These are phyloP conservation scores for Planoprotostelium fungivorum DNA, from an alignment of 78 protist species.

Conservation along the genomic window DNA sequence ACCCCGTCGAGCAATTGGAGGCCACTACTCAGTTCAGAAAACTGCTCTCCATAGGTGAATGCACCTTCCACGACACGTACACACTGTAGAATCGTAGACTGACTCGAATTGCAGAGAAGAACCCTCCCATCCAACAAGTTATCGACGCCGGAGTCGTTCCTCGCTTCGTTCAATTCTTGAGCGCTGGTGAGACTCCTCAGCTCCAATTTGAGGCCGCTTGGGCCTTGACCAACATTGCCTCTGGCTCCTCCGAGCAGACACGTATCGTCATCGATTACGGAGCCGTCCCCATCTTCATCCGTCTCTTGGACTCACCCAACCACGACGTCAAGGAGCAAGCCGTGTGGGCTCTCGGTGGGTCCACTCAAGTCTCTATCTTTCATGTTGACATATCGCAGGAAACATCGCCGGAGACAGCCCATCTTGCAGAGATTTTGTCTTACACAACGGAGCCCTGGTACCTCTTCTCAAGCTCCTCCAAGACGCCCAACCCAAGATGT, in stretches of 20 bases:
- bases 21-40: conserved; percentile 72
- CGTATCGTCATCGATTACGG: conserved; percentile 72
- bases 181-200: conserved; percentile 23
- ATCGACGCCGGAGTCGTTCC: conserved; percentile 88
- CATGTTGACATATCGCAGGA: background rate
- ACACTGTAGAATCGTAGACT: too few species aligned
- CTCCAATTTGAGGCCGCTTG: conserved; percentile 95
- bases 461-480: conserved; percentile 62
- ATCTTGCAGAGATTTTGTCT: conserved; percentile 83
- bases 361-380: background rate
- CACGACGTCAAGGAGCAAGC: conserved; percentile 95
- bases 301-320: conserved; percentile 66
- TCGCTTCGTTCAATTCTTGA: conserved; percentile 80
- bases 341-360: conserved; percentile 95
- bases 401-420: conserved; percentile 97
- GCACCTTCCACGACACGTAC: background rate
- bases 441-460: conserved; percentile 41
- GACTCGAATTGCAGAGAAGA: conserved; percentile 41
- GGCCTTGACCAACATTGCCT: conserved; percentile 97
- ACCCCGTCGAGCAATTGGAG: conserved; percentile 17
- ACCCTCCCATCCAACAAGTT: conserved; percentile 94
- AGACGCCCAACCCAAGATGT: conserved; percentile 9
- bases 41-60: conserved; percentile 80
- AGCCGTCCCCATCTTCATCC: conserved; percentile 89
- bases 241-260: conserved; percentile 87